Base-by-base conservation (phyloP, 116 monocot genomes). In the Papilionanthe hybrid region DNA sequence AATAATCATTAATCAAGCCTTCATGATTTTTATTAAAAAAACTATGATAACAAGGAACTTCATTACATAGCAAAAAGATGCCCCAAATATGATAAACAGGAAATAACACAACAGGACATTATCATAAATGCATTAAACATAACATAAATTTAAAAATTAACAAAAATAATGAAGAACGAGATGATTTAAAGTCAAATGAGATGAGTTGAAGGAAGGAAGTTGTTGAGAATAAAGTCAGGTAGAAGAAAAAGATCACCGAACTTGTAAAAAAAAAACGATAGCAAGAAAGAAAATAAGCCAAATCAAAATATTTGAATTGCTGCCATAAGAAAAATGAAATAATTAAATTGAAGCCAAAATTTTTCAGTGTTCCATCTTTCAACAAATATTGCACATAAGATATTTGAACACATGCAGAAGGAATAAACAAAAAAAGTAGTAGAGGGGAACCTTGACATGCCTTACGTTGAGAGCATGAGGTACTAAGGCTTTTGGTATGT, bases 331-430 rank as follows among this genome's bases (percentile, higher is more conserved):
- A 69, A 17, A 69, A 37, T 37, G 5, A 63, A 69, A 32, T 69
- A 30, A 69, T 15, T 9, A 3, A 63, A 69, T 17, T 37, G 69
- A 69, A 69, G 30, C 69, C 37, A 69, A 69, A 69, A 18, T n/a
- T 69, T 69, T 13, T 9, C 15, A 69, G 69, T n/a, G 15, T 69
- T 69, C 32, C 69, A 69, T 30, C 69, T 69, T 69, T 69, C 69
- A 67, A 67, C 5, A 69, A 37, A 69, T 32, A 30, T 69, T 69
- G 32, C 32, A 69, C 69, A 69, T 69, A 23, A 65, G 65, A 65
- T 27, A 69, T 37, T 15, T 18, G 69, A 37, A 32, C 29, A 37
- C 25, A 69, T 27, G 30, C 68, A 68, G 32, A 29, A 30, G 28
- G 15, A 58, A 22, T 23, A 25, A 7, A 37, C 37, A 23, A 63